Percentiles rank a stretch among this genome's conserved stretches.
Conservation (phyloP, 2,329 filamentous ascomycete species). For the Scedosporium aurantiacum region DNA sequence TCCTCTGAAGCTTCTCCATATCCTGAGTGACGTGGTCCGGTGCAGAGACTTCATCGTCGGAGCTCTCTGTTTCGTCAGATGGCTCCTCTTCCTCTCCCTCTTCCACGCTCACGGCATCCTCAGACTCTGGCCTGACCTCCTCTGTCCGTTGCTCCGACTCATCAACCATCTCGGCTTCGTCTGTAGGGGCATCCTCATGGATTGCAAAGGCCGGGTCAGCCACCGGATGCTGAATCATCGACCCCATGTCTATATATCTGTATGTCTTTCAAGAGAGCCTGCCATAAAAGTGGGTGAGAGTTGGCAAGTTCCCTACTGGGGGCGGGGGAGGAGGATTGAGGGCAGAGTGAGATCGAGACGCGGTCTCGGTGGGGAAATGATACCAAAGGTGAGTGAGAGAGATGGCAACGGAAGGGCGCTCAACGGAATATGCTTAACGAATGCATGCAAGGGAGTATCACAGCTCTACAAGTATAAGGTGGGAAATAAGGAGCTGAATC, state of each 20-base stretch:
- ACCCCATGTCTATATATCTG: not conserved
- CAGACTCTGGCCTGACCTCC: slow-evolving; percentile 18
- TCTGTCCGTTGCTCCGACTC: slow-evolving; percentile 18
- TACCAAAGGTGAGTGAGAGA: not conserved
- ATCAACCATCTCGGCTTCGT: slow-evolving; percentile 34
- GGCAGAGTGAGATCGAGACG: not conserved
- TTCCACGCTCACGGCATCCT: slow-evolving; percentile 21
- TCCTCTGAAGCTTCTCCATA: slow-evolving; percentile 73
- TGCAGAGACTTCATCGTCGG: slow-evolving; percentile 51
- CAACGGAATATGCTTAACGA: not conserved
- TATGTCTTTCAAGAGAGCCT: not conserved
- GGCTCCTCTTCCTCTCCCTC: slow-evolving; percentile 25
- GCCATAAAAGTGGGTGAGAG: not conserved
- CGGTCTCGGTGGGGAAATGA: not conserved
- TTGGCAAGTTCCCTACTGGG: not conserved
- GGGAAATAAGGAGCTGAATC: not conserved
- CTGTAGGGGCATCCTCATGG: slow-evolving; percentile 38
- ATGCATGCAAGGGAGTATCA: not conserved
- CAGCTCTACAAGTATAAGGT: not conserved
- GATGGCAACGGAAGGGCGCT: not conserved
- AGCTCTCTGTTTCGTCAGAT: slow-evolving; percentile 29
- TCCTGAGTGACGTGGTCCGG: slow-evolving; percentile 67
- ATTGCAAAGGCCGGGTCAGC: slow-evolving; percentile 30
- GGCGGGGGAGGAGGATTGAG: not conserved
- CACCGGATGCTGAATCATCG: not conserved